Conservation (phyloP, 1,284 basidiomycete genomes). For the Cryptococcus depauperatus region DNA sequence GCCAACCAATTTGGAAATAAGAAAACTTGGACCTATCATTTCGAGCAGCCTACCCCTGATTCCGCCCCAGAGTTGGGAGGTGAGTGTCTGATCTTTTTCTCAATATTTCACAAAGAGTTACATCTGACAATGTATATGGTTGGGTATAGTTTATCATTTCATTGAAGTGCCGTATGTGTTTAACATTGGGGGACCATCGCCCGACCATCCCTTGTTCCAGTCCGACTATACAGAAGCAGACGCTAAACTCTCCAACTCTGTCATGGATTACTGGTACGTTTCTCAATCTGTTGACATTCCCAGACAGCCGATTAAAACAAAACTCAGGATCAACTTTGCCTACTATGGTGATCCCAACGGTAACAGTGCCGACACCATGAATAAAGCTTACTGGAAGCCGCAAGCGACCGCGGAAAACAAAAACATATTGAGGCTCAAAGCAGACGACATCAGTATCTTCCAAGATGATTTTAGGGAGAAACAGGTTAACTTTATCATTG, state of each 20-base stretch:
- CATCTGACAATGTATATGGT: not conserved
- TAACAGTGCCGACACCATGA: conserved; percentile 2
- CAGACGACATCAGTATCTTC: conserved; percentile 27
- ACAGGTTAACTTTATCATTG: conserved; percentile 32
- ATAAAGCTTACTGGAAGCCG: conserved; percentile 31
- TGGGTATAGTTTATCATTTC: conserved; percentile 19
- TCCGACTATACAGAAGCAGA: conserved; percentile 22
- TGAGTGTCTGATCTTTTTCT: conserved; percentile 9
- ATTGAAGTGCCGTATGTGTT: conserved; percentile 26
- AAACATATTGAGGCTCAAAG: conserved; percentile 27
- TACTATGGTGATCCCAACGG: conserved; percentile 36
- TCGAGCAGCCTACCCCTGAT: conserved; percentile 19
- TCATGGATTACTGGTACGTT: conserved; percentile 38
- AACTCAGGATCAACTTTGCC: conserved; percentile 38
- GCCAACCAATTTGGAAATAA: conserved; percentile 20
- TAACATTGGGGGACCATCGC: conserved; percentile 15
- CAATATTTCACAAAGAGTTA: not conserved
- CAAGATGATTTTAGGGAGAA: conserved; percentile 32
- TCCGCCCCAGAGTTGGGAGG: conserved; percentile 14
- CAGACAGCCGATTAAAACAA: not conserved
- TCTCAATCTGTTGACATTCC: not conserved
- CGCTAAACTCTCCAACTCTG: conserved; percentile 16
- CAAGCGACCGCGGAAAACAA: conserved; percentile 6
- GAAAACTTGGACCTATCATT: conserved; percentile 34
- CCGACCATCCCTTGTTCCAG: too few relatives aligned